Conservation (phyloP, 2,329 filamentous ascomycete species). For the Aspergillus pseudoglaucus region DNA sequence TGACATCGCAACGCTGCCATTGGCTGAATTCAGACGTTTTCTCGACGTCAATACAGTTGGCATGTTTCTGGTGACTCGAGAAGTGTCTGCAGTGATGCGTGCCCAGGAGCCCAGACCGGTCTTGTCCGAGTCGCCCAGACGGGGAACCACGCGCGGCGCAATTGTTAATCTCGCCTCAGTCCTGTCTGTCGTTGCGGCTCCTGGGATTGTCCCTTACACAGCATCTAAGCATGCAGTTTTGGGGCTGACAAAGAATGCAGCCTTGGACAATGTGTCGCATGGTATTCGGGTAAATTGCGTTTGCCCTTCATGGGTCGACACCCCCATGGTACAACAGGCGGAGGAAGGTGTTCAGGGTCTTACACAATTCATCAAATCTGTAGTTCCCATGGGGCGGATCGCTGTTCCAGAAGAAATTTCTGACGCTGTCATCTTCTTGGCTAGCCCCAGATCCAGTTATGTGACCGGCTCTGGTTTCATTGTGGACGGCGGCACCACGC, state of each 20-base stretch:
- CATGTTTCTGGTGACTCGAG: too few species aligned
- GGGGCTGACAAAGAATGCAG: conserved; percentile 36
- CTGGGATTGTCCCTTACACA: conserved; percentile 23
- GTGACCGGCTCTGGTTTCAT: conserved; percentile 19
- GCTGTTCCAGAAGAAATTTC: conserved; percentile 25
- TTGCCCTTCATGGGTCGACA: conserved; percentile 26
- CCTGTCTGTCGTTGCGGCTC: conserved; percentile 29
- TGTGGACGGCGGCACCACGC: conserved; percentile 13
- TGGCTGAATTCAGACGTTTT: conserved; percentile 29
- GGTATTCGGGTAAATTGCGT: conserved; percentile 27
- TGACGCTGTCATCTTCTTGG: conserved; percentile 23
- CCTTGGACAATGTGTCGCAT: conserved; percentile 20
- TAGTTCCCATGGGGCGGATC: conserved; percentile 14
- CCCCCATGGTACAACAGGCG: conserved; percentile 20
- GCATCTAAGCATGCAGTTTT: conserved; percentile 35
- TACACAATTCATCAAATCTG: conserved; percentile 5
- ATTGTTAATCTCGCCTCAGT: conserved; percentile 38
- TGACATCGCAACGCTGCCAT: conserved; percentile 1
- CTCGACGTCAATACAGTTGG: conserved; percentile 26
- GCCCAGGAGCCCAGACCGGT: conserved; percentile 6
- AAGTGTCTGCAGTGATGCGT: too few species aligned
- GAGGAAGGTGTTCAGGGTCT: conserved; percentile 9
- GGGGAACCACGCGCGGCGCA: conserved; percentile 18
- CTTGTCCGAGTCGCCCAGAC: conserved; percentile 2
- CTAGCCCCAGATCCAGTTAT: conserved; percentile 23